phyloP scores from a whole-genome alignment of 2,329 filamentous ascomycete genomes.

The Ciborinia camelliae region DNA sequence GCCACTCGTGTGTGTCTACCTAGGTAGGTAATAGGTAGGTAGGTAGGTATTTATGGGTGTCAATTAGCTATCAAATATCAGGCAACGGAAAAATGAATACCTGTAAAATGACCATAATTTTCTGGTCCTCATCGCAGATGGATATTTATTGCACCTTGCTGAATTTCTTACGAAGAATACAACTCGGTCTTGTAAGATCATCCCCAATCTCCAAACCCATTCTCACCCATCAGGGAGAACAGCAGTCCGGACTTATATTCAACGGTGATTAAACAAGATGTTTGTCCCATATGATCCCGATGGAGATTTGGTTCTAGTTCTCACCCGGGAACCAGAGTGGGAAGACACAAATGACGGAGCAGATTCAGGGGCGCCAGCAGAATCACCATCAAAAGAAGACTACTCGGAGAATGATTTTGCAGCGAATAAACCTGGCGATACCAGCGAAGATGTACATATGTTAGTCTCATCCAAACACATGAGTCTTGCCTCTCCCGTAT shows the following conservation, averaged over 20 bases:
- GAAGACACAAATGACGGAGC: neutral
- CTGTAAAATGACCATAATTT: neutral
- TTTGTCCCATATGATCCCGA: conserved; percentile 2
- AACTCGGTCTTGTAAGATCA: neutral
- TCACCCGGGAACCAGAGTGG: neutral
- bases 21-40: too few relatives aligned
- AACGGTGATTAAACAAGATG: neutral
- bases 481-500: conserved; percentile 16
- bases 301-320: conserved; percentile 12
- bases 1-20: too few relatives aligned
- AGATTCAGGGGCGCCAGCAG: neutral
- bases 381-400: neutral
- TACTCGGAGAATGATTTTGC: neutral
- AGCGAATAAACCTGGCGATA: too few relatives aligned
- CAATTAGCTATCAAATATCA: neutral
- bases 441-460: conserved; percentile 5
- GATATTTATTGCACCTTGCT: neutral
- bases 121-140: too few relatives aligned
- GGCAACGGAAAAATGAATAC: neutral
- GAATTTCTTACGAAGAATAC: neutral
- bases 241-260: neutral
- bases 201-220: neutral
- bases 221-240: neutral
- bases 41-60: neutral
- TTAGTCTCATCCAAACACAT: conserved; percentile 18